Evolutionary conservation across 2,329 filamentous ascomycete genomes (phyloP), one percentile per base, ranked within the genome.

Genomic region (Cladophialophora psammophila): DNA sequence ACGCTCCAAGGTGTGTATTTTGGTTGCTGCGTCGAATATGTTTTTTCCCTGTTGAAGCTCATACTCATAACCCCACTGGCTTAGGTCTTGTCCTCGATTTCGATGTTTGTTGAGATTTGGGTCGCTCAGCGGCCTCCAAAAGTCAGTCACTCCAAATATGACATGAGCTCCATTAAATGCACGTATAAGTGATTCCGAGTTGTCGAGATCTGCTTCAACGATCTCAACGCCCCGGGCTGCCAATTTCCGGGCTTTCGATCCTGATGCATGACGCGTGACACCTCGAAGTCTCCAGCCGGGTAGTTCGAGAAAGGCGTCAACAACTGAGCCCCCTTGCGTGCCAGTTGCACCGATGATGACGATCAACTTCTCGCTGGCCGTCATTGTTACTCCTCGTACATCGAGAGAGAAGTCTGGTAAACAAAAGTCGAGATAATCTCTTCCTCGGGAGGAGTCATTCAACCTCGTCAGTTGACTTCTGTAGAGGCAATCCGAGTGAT

Each of bases 131-230:
- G 81, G 79, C 63, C 84, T 81, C 81, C 82, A 87, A 75, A 84
- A 87, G 68, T 87, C 81, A 0, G 86, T 88, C 59, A 86, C 82
- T 66, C 80, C 79, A 74, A 87, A 87, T 66, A 88, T 85, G 63
- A 81, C 73, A 65, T 82, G 81, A 20, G 84, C 84, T 7, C 80
- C 81, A 2, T 67, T 8, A 59, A 79, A 79, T 5, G 77, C 77
- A 9, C 32, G 35, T 5, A 53, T 62, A 1, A 80, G 73, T 1
- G 76, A 75, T 8, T 26, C 42, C 6, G 67, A 7, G 54, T 78
- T 75, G 56, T 77, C 63, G 4, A 78, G 70, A 55, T 79, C 71
- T 0, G 72, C 77, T 36, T 71, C 53, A 0, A 77, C 71, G 3
- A 79, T 54, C 31, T 75, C 73, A 20, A 74, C 74, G 4, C 78